Conservation (phyloP, 176 grass and related monocot species). For the Ensete glaucum region DNA sequence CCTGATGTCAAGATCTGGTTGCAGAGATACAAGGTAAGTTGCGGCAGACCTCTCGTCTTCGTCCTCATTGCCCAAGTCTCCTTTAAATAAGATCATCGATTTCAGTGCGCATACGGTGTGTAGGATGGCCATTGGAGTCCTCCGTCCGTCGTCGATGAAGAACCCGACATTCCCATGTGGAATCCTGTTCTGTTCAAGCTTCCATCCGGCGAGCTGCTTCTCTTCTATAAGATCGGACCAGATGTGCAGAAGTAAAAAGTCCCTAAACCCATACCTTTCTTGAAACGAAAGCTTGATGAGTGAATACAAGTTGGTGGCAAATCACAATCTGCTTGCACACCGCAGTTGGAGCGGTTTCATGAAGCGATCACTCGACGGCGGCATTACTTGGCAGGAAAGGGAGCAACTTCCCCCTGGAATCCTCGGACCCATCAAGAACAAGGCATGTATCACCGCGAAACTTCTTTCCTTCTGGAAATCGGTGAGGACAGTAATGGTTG, state of each 20-base stretch:
- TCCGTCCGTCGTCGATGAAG: conserved; percentile 19
- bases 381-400: conserved; percentile 24
- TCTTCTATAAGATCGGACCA: conserved; percentile 33
- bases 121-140: conserved; percentile 31
- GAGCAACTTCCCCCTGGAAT: conserved; percentile 28
- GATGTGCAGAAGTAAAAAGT: conserved; percentile 24
- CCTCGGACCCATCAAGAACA: conserved; percentile 33
- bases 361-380: conserved; percentile 31
- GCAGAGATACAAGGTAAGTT: conserved; percentile 26
- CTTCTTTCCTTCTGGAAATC: too few relatives aligned
- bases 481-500: too few relatives aligned
- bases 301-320: neutral
- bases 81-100: too few relatives aligned
- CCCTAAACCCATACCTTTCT: neutral
- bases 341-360: conserved; percentile 33
- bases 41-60: neutral
- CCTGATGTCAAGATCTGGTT: conserved; percentile 40
- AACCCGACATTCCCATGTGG: conserved; percentile 28
- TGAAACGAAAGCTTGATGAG: neutral
- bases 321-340: neutral
- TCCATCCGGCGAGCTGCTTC: conserved; percentile 22
- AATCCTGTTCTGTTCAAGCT: conserved; percentile 36
- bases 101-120: neutral
- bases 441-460: conserved; percentile 10
- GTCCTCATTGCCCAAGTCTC: too few relatives aligned